These are phyloP conservation scores for Fusarium sulawesiense DNA, from an alignment of 2,329 filamentous ascomycete genomes.

Conservation along the genomic window DNA sequence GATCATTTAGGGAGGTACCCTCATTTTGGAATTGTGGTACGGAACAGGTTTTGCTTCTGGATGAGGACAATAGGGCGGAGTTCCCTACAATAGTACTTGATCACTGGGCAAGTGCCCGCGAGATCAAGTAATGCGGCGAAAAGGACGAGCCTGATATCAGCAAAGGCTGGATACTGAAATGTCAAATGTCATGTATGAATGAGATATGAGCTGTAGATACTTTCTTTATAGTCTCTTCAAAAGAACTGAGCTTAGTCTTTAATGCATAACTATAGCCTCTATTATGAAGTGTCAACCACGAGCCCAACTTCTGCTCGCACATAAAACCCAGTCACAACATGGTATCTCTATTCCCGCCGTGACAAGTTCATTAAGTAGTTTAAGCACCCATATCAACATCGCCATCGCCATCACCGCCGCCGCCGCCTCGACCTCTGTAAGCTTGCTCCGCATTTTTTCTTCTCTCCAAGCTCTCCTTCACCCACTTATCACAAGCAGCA, in stretches of 20 bases:
- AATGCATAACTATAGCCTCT: not conserved
- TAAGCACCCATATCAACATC: slow-evolving; percentile 58
- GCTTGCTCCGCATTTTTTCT: slow-evolving; percentile 57
- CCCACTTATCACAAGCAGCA: slow-evolving; percentile 77
- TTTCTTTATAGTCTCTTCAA: not conserved
- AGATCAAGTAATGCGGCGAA: not conserved
- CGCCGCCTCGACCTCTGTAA: slow-evolving; percentile 46
- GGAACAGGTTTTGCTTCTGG: slow-evolving; percentile 17
- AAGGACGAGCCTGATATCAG: not conserved
- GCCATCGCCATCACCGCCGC: slow-evolving; percentile 53
- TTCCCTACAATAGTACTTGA: not conserved
- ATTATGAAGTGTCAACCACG: slow-evolving; percentile 4
- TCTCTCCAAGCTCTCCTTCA: slow-evolving; percentile 73
- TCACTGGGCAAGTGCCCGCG: not conserved
- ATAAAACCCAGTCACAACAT: slow-evolving; percentile 8
- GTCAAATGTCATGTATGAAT: slow-evolving; percentile 29
- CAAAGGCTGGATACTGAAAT: slow-evolving; percentile 10
- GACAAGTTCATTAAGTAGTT: slow-evolving; percentile 7
- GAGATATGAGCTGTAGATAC: slow-evolving; percentile 13
- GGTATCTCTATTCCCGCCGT: slow-evolving; percentile 15
- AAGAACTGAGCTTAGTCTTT: not conserved
- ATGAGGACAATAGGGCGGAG: not conserved
- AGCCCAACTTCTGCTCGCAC: not conserved
- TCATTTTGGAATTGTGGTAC: slow-evolving; percentile 31
- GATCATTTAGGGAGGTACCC: slow-evolving; percentile 4